phyloP scores from a whole-genome alignment of 257 asterid genomes.

The Nyctanthes arbortristis region DNA sequence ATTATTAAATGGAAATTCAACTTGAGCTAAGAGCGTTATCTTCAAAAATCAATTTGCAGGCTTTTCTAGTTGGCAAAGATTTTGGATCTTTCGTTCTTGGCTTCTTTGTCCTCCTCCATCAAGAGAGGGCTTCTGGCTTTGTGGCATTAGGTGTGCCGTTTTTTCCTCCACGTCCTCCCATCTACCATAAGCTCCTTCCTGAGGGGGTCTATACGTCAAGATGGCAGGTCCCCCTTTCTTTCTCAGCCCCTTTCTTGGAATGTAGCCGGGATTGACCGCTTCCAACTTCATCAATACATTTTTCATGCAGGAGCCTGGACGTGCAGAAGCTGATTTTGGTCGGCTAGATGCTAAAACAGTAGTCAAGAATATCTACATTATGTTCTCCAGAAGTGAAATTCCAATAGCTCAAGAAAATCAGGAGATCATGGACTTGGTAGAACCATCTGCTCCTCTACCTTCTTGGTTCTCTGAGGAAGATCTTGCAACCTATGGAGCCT shows the following conservation, averaged over 20 bases:
- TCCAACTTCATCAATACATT: too few relatives aligned
- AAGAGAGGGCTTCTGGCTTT: slow-evolving; percentile 43
- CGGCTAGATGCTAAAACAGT: slow-evolving; percentile 45
- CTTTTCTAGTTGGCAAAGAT: slow-evolving; percentile 43
- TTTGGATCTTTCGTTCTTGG: slow-evolving; percentile 40
- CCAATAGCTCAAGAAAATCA: too few relatives aligned
- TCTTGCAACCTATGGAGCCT: too few relatives aligned
- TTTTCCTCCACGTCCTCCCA: slow-evolving; percentile 21
- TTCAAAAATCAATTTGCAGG: slow-evolving; percentile 35
- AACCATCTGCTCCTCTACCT: too few relatives aligned
- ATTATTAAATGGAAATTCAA: too few relatives aligned
- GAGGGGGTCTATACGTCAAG: slow-evolving; percentile 52
- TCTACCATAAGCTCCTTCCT: too few relatives aligned
- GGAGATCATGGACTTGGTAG: too few relatives aligned
- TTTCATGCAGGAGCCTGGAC: slow-evolving; percentile 54
- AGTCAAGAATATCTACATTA: slow-evolving; percentile 46
- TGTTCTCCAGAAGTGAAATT: too few relatives aligned
- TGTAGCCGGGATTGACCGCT: too few relatives aligned
- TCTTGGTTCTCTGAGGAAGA: too few relatives aligned
- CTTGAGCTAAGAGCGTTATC: too few relatives aligned
- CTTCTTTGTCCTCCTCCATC: slow-evolving; percentile 38
- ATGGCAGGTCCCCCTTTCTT: slow-evolving; percentile 40
- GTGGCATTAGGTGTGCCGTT: slow-evolving; percentile 47
- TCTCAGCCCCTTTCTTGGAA: too few relatives aligned
- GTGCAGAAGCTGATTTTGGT: slow-evolving; percentile 58